phyloP scores from a whole-genome alignment of 1,139 yeast species.

The Candida sp. region DNA sequence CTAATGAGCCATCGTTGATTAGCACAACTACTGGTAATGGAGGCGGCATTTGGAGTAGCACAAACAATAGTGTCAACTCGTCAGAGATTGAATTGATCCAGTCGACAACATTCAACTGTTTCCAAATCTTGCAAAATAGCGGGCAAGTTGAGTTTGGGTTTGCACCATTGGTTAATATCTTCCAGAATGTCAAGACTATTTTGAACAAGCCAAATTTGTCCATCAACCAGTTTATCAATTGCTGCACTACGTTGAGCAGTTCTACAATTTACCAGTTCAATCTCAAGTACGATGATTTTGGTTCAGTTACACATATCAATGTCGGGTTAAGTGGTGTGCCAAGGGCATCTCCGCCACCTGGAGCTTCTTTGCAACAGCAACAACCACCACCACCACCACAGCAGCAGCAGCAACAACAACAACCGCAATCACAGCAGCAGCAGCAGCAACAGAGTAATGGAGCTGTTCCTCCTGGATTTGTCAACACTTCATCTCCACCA shows the following conservation, averaged over 20 bases:
- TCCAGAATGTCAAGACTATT: slow-evolving; percentile 33
- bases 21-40: slow-evolving; percentile 3
- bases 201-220: slow-evolving; percentile 33
- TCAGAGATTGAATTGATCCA: slow-evolving; percentile 14
- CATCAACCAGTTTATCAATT: slow-evolving; percentile 46
- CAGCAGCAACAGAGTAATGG: neutral
- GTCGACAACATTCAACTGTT: slow-evolving; percentile 36
- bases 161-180: slow-evolving; percentile 38
- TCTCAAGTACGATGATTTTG: slow-evolving; percentile 50
- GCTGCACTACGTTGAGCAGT: slow-evolving; percentile 23
- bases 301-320: slow-evolving; percentile 49
- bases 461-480: slow-evolving; percentile 10
- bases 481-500: slow-evolving; percentile 12
- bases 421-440: too few species aligned
- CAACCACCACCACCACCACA: slow-evolving; percentile 10
- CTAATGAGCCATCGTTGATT: slow-evolving; percentile 7
- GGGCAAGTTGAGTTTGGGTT: slow-evolving; percentile 44
- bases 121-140: slow-evolving; percentile 31
- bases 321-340: slow-evolving; percentile 18
- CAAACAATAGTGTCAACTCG: neutral
- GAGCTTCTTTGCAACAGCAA: too few species aligned
- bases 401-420: slow-evolving; percentile 3
- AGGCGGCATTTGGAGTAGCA: slow-evolving; percentile 15
- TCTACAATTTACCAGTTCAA: slow-evolving; percentile 39
- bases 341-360: slow-evolving; percentile 8